A percentile compares a stretch with the other conserved stretches of the same genome.
Conservation (phyloP, 208 protist species). For the Angomonas deanei region DNA sequence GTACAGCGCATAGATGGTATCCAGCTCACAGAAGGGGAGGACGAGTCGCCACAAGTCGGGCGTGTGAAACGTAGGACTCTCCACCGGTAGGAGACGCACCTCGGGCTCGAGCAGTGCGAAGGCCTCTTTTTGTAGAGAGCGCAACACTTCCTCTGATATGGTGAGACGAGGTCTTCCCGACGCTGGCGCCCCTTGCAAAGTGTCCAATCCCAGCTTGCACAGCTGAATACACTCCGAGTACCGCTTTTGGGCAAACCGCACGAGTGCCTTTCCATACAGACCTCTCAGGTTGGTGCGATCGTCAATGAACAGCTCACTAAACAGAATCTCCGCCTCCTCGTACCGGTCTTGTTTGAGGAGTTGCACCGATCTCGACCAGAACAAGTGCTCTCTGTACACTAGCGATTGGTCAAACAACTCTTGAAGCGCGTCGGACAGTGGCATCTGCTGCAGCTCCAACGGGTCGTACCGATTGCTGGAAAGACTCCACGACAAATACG, state of each 20-base stretch:
- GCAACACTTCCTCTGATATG: neutral
- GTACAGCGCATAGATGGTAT: neutral
- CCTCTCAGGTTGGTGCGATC: neutral
- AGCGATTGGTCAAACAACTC: neutral
- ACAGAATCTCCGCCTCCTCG: neutral
- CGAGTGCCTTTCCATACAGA: neutral
- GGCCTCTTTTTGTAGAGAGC: neutral
- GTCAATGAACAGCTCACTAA: neutral
- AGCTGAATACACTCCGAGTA: neutral
- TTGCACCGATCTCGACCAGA: neutral
- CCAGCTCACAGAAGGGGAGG: neutral
- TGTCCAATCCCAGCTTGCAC: neutral
- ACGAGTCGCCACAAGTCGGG: neutral
- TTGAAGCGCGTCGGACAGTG: neutral
- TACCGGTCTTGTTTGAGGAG: neutral
- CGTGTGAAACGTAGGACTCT: no score
- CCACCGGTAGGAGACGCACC: no score
- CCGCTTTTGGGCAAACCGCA: neutral
- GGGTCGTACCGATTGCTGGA: neutral
- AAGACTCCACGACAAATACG: neutral
- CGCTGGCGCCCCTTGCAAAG: neutral
- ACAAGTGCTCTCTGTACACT: neutral
- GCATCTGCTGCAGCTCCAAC: neutral
- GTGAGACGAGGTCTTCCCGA: neutral
- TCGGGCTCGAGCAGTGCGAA: neutral